Conservation (phyloP, 2,329 filamentous ascomycete species). For the Grosmannia penicillata region DNA sequence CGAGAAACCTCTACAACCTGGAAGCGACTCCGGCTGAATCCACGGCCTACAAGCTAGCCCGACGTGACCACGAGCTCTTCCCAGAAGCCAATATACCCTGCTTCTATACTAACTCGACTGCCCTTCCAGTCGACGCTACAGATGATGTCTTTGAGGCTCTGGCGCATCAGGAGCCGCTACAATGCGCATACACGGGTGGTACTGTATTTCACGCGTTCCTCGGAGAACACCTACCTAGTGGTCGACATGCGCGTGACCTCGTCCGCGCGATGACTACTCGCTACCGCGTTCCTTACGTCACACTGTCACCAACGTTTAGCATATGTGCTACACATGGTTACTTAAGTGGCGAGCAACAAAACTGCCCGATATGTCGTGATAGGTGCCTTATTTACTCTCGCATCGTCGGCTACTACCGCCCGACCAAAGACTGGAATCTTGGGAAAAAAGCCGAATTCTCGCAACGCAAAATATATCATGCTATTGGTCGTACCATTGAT, state of each 20-base stretch:
- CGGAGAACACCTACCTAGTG: neutral
- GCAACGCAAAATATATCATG: neutral
- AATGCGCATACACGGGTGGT: neutral
- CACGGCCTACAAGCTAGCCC: conserved; percentile 1
- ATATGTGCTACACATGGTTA: neutral
- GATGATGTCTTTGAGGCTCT: neutral
- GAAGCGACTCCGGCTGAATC: neutral
- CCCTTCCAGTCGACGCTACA: neutral
- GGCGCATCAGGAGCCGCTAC: neutral
- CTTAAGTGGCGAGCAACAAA: neutral
- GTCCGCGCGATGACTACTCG: neutral
- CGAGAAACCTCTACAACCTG: conserved; percentile 1
- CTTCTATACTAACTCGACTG: conserved; percentile 1
- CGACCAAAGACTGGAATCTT: neutral
- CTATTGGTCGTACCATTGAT: neutral
- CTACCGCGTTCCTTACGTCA: neutral
- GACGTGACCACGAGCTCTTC: neutral
- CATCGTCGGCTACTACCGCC: conserved; percentile 1
- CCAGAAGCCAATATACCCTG: neutral
- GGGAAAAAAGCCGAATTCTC: neutral
- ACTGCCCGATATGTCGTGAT: neutral
- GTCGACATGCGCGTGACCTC: neutral
- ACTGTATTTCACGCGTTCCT: neutral
- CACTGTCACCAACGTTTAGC: neutral
- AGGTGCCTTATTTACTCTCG: conserved; percentile 1